Evolutionary conservation across 495 filamentous ascomycete species (phyloP), one percentile per base, ranked within the genome.

Genomic region (Acidiella bohemica): DNA sequence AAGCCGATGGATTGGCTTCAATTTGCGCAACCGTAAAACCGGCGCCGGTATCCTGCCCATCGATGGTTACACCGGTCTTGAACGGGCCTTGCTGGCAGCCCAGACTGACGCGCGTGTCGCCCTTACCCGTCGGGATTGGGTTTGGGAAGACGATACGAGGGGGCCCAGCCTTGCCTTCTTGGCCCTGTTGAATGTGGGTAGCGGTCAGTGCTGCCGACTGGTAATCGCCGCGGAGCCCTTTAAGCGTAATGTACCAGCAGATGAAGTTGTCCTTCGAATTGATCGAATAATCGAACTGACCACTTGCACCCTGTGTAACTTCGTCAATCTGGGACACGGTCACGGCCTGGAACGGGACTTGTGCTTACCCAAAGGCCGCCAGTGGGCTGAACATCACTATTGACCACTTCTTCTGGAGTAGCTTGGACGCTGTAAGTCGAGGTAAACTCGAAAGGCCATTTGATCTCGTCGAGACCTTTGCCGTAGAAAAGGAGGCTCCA

Each of bases 71-170:
- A 16, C 64, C 64, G 8, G 63, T 65, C 14, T 33, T 54, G 56
- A 67, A 67, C 8, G 63, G 64, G 4, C 63, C 63, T 26, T 34
- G 50, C 11, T 60, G 18, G 46, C 64, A 66, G 7, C 63, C 63
- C n/a, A 53, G 33, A 39, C 52, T 54, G 40, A 49, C 44, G 20
- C 61, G 48, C 9, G 36, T 41, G 17, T 50, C 41, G 14, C 41
- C 53, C 21, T 54, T 42, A 6, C 46, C 57, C 20, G 16, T 25
- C 12, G 7, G 14, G 30, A 49, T 40, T 1, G 62, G 62, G 38
- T 65, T 67, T 28, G 62, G 58, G 53, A 67, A 65, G 2, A 57
- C 60, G 42, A 67, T 53, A 12, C 63, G 52, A 13, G 61, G 60
- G 12, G 59, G 60, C 9, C 58, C 54, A 21, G 46, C 46, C 18